These are phyloP conservation scores for Lagenaria siceraria DNA, from an alignment of 306 rosid genomes.

Conservation along the genomic window DNA sequence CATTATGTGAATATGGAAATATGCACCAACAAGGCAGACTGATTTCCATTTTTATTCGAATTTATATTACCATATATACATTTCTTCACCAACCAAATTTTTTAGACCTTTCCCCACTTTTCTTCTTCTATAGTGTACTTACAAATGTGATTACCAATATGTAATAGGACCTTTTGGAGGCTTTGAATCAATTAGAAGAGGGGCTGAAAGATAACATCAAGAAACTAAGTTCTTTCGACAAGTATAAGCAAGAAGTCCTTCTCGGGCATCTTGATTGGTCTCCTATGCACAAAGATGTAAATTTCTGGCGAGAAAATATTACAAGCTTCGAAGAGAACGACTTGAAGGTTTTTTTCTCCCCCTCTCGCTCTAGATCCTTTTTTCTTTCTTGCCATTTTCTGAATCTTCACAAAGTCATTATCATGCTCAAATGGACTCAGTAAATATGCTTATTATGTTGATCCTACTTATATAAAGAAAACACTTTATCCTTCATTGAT, in stretches of 20 bases:
- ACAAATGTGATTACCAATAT: slow-evolving; percentile 11
- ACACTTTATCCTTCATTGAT: background rate
- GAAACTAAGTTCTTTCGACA: slow-evolving; percentile 80
- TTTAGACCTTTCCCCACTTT: background rate
- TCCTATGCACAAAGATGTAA: slow-evolving; percentile 91
- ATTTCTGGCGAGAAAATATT: slow-evolving; percentile 90
- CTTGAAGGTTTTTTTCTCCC: slow-evolving; percentile 57
- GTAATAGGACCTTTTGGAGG: slow-evolving; percentile 79
- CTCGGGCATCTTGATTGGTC: slow-evolving; percentile 97
- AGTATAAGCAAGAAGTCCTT: slow-evolving; percentile 92
- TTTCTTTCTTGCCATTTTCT: background rate
- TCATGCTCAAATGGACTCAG: background rate
- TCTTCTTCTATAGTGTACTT: background rate
- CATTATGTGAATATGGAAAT: background rate
- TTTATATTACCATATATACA: background rate
- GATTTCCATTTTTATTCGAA: background rate
- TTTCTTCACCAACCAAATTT: background rate
- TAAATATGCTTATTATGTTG: background rate
- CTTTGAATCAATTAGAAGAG: slow-evolving; percentile 70
- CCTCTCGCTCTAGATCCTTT: background rate
- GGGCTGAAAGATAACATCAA: slow-evolving; percentile 82
- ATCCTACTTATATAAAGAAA: background rate
- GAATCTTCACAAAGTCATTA: background rate
- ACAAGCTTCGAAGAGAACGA: slow-evolving; percentile 77
- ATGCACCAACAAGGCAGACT: background rate